Evolutionary conservation across 139 green algal species (phyloP), one percentile per base, ranked within the genome.

Genomic region (Chlorella sp.): DNA sequence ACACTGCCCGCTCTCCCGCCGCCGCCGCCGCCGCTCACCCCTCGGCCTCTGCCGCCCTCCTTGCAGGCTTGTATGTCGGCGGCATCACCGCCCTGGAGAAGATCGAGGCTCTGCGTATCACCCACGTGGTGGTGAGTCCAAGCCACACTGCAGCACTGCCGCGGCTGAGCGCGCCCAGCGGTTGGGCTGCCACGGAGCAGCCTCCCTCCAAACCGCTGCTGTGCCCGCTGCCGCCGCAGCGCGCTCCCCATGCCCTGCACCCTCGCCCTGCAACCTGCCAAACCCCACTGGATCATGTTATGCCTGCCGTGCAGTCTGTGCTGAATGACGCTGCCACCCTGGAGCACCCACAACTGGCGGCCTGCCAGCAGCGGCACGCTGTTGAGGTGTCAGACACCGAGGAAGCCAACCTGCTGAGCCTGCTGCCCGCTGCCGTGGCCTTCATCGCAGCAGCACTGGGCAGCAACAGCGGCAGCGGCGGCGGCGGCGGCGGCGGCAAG

Each of bases 71-170:
- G 28, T 96, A 88, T 37, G 16, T 96, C 12, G 92, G 92, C 32
- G 76, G 86, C 40, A 61, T 95, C 39, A 66, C 77, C 14, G 89
- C 88, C 30, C 83, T 96, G 3, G 83, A 93, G 0, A 57, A 90
- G 57, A 34, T 95, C 0, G 66, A 89, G 11, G 57, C 83, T n/a
- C 81, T 94, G 48, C 73, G 89, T 15, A 95, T 96, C 81, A 96
- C 93, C 0, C 94, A 96, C 61, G 88, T 96, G 0, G 61, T 96
- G 91, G 94, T 96, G 79, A 85, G 93, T 73, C 22, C 7, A 32
- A 1, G 53, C n/a, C 32, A 15, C 36, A 24, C 2, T 12, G 2
- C 82, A 30, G 24, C 2, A 42, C 39, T 24, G 40, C 40, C 36
- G n/a, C 79, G 26, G 37, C 36, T 48, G 36, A 5, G 12, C 15